Base-by-base conservation (phyloP, 208 protist genomes). In the Wallacemonas sp. region DNA sequence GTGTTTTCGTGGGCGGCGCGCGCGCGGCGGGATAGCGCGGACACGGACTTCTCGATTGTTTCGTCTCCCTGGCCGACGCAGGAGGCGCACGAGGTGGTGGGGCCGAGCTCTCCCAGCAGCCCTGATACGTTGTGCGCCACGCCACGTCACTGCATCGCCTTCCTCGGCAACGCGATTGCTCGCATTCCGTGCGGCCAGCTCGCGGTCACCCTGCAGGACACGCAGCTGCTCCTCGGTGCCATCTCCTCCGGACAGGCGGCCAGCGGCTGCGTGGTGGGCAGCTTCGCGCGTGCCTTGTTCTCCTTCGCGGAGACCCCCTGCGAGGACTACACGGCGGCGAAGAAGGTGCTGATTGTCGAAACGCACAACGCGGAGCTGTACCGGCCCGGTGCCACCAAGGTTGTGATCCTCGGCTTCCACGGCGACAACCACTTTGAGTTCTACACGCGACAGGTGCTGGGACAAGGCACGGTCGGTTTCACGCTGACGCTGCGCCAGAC, bases 371-470 rank as follows among this genome's bases (percentile, higher is more conserved):
- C 89, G 25, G 87, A 96, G 71, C 49, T 94, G 4, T 93, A 76
- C 72, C 80, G 91, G 1, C 85, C 87, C 1, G 85, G 79, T 26
- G 55, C 61, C 2, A 52, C 79, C 4, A 76, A 77, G 26, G 70
- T 87, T 0, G 75, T 92, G 8, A 86, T 96, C 50, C 79, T 96
- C 62, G 91, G 87, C 18, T 91, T 96, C 33, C 67, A 76, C 22
- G 85, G 84, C 12, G 54, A 65, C 16, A 96, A 96, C 66, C 69
- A 77, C 66, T 84, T 94, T 57, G 83, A 94, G 52, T 93, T 96
- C 46, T 96, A 83, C 74, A 92, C 87, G 12, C 76, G 71, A 16
- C 91, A 96, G 72, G 59, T 65, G 32, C 66, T 96, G 52, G 84
- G 84, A 12, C 74, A 71, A 31, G 33, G 50, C 1, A 76, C 88